Evolutionary conservation across 2,329 filamentous ascomycete genomes (phyloP), one percentile per base, ranked within the genome.

Genomic region (Apiospora marii): DNA sequence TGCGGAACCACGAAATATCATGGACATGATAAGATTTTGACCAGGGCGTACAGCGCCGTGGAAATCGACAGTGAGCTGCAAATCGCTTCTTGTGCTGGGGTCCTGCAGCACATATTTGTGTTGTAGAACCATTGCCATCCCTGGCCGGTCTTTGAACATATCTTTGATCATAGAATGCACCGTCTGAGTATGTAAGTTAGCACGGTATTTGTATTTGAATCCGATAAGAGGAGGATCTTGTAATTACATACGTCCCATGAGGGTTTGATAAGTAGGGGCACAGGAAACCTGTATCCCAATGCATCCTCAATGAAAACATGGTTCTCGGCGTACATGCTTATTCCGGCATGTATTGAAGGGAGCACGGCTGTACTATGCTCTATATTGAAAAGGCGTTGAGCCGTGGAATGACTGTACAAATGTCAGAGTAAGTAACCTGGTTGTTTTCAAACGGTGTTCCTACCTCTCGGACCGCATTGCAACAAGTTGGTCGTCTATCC

Each of bases 281-380:
- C 51, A 19, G 70, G 70, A 22, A 71, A 46, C 22, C 13, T 64
- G 22, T 22, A 37, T 3, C 70, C 70, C 27, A 71, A 34, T 22
- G 70, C 37, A 34, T 71, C 70, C 43, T 71, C 70, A n/a, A 71
- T 71, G 41, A 67, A 49, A 8, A 16, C 70, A n/a, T 19, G 22
- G 16, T 34, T 67, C 13, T 67, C 16, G 8, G 19, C 13, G 16
- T 71, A 49, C 24, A 58, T 51, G n/a, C 27, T 58, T 30, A 44
- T 37, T 3, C 51, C 12, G 4, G 12, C 41, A 12, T 58, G 43
- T 14, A 67, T 41, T 7, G 16, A 7, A n/a, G 61, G 70, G 0
- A 71, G 27, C 13, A 58, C 14, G 1, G 51, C 27, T 14, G 27
- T 14, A 3, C 7, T 16, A 2, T 27, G 51, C 27, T 58, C 51